Percentiles rank a stretch among this genome's conserved stretches.
These are phyloP conservation scores for Truncatella angustata DNA, from an alignment of 2,329 filamentous ascomycete genomes.

Conservation along the genomic window DNA sequence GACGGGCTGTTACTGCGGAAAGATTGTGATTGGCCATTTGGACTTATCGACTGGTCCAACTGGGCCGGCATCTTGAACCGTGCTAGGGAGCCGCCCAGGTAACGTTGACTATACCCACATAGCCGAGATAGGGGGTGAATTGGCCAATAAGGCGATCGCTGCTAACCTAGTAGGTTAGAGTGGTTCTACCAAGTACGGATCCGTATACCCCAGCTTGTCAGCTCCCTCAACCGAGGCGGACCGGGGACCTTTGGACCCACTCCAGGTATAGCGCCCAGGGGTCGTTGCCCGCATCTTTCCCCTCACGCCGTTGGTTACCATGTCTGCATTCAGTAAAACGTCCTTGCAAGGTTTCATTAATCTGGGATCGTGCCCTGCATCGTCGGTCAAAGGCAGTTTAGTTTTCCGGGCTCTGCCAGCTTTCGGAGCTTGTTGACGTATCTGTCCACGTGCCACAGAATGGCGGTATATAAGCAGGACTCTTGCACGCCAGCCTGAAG, in stretches of 20 bases:
- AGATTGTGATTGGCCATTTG: too few species aligned
- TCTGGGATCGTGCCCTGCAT: background rate
- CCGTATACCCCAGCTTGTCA: too few species aligned
- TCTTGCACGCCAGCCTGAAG: background rate
- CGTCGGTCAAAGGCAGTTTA: background rate
- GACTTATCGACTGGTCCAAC: too few species aligned
- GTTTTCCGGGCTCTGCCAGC: background rate
- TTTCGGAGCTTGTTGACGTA: background rate
- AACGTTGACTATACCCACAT: too few species aligned
- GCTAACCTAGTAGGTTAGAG: too few species aligned
- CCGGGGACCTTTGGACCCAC: background rate
- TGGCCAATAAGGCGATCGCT: too few species aligned
- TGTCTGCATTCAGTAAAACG: background rate
- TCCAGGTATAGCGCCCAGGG: background rate
- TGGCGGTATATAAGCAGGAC: background rate
- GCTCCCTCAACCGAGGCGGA: background rate
- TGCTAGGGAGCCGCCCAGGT: too few species aligned
- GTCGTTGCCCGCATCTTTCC: background rate
- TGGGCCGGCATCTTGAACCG: too few species aligned
- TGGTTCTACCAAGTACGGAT: too few species aligned
- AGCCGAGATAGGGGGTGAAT: too few species aligned
- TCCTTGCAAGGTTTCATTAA: constrained; percentile 5
- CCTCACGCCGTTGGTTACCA: background rate
- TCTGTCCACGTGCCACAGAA: background rate
- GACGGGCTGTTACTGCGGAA: too few species aligned